phyloP scores from a whole-genome alignment of 495 filamentous ascomycete species.

The Xylaria sp. region DNA sequence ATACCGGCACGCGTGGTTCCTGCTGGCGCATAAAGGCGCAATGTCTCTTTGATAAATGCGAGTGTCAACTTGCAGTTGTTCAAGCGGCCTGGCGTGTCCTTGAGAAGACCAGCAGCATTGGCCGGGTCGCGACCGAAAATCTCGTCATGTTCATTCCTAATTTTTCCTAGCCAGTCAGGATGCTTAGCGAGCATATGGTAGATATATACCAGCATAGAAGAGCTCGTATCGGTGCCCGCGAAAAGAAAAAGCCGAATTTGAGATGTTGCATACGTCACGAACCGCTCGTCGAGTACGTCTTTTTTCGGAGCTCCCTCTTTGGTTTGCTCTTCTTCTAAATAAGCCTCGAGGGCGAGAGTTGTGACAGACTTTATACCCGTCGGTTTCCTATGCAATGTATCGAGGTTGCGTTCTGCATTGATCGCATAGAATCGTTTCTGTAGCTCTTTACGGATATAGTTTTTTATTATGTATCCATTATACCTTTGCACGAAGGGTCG shows the following conservation, averaged over 20 bases:
- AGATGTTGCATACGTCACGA: not conserved
- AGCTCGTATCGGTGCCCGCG: slow-evolving; percentile 50
- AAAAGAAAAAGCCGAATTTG: slow-evolving; percentile 41
- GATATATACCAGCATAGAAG: slow-evolving; percentile 37
- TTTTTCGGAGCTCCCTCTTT: not conserved
- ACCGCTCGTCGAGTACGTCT: not conserved
- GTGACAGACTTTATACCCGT: not conserved
- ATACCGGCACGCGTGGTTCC: slow-evolving; percentile 43
- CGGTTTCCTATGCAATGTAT: not conserved
- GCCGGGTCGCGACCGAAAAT: slow-evolving; percentile 42
- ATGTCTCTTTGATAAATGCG: slow-evolving; percentile 58
- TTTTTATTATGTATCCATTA: not conserved
- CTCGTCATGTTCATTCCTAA: slow-evolving; percentile 42
- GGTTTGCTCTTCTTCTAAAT: not conserved
- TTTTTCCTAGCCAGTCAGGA: slow-evolving; percentile 37
- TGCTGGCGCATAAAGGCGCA: slow-evolving; percentile 52
- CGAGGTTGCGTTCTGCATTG: not conserved
- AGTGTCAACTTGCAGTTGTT: slow-evolving; percentile 52
- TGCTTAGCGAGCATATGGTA: slow-evolving; percentile 49
- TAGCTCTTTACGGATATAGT: not conserved
- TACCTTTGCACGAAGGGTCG: slow-evolving; percentile 12
- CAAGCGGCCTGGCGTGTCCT: slow-evolving; percentile 44
- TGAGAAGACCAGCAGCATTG: slow-evolving; percentile 35
- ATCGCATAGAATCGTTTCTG: slow-evolving; percentile 2
- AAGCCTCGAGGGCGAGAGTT: not conserved